Evolutionary conservation across 108 stramenopile genomes (phyloP).

Genomic region (Nitzschia putrida): DNA sequence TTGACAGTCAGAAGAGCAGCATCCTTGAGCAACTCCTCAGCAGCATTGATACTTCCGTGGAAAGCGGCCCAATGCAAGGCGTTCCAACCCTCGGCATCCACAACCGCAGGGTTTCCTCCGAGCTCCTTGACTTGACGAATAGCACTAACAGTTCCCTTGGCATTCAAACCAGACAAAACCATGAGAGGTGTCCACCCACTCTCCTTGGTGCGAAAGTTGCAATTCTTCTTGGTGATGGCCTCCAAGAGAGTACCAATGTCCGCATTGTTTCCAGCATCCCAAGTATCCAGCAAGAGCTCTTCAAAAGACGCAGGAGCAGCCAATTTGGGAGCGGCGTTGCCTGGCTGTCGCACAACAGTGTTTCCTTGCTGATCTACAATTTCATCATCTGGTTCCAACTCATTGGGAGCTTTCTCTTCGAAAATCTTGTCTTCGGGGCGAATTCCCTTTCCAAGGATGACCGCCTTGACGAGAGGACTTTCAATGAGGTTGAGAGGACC

Average conservation of each 20-base stretch:
- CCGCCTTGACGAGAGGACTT: constrained; percentile 61
- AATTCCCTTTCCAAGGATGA: constrained; percentile 65
- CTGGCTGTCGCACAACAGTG: constrained; percentile 41
- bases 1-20: constrained; percentile 46
- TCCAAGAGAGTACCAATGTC: constrained; percentile 66
- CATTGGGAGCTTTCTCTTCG: constrained; percentile 65
- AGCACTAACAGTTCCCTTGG: constrained; percentile 47
- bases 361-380: constrained; percentile 70
- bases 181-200: constrained; percentile 86
- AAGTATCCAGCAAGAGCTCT: constrained; percentile 80
- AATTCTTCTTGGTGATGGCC: constrained; percentile 64
- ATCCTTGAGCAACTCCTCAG: constrained; percentile 60
- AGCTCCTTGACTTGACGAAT: constrained; percentile 62
- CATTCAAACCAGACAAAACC: constrained; percentile 75
- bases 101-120: constrained; percentile 72
- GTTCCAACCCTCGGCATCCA: constrained; percentile 86
- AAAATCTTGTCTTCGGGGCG: constrained; percentile 62
- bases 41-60: constrained; percentile 74
- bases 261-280: constrained; percentile 83
- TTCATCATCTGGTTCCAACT: constrained; percentile 65
- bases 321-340: constrained; percentile 15
- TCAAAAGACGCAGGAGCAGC: constrained; percentile 54
- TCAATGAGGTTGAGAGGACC: constrained; percentile 77
- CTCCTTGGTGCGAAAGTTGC: constrained; percentile 75
- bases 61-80: constrained; percentile 87